Evolutionary conservation across 768 basidiomycete genomes (phyloP).

Genomic region (Auricularia heimuer): DNA sequence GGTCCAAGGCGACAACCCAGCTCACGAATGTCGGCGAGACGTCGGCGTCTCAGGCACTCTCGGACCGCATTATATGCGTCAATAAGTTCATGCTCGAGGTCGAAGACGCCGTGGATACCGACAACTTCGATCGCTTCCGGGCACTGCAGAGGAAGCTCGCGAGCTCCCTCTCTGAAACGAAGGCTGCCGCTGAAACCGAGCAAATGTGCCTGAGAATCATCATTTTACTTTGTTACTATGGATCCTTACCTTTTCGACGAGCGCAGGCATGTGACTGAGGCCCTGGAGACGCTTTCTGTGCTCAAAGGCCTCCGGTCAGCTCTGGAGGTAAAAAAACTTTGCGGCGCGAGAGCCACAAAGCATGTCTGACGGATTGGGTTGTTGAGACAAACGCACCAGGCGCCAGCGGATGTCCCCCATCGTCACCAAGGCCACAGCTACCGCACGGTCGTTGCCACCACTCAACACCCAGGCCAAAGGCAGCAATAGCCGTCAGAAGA

Average conservation of each 20-base stretch:
- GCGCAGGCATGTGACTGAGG: background rate
- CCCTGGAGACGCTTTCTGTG: background rate
- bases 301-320: background rate
- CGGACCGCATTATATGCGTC: background rate
- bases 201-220: background rate
- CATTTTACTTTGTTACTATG: too few relatives aligned
- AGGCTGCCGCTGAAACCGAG: background rate
- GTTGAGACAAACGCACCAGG: slow-evolving; percentile 29
- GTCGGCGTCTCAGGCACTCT: background rate
- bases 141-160: background rate
- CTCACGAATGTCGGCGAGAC: slow-evolving; percentile 34
- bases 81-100: background rate
- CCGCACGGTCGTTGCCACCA: slow-evolving; percentile 14
- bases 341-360: too few relatives aligned
- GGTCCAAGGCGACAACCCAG: slow-evolving; percentile 58
- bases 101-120: background rate
- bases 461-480: background rate
- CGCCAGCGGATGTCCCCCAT: slow-evolving; percentile 44
- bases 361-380: too few relatives aligned
- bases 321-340: background rate
- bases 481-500: slow-evolving; percentile 55
- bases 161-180: background rate
- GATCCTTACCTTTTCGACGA: too few relatives aligned
- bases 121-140: background rate
- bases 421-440: slow-evolving; percentile 43